Evolutionary conservation across 2,329 filamentous ascomycete genomes (phyloP), one percentile per base, ranked within the genome.

Genomic region (Fusarium caatingaense): DNA sequence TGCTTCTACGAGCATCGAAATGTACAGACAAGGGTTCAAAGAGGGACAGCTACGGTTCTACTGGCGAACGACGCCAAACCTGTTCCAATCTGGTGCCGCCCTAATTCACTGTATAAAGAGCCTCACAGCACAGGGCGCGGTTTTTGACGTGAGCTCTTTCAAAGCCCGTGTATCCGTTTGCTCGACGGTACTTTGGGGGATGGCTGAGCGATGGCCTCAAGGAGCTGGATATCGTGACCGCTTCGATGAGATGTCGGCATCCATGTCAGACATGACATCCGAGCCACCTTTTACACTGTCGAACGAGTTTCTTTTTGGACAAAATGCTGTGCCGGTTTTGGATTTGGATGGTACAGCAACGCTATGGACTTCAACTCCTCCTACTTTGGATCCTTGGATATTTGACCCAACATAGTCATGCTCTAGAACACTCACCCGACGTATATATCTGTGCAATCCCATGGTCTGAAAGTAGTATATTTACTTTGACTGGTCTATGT

Each of bases 181-280:
- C 28, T 68, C 61, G 1, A 72, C 74, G 0, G 58, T 77, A 7
- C 56, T 77, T 0, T 77, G 76, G 76, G 76, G 66, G 1, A 76
- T 77, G 76, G 76, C 73, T 6, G 76, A 77, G 50, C 60, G 74
- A 15, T 76, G 76, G 32, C 73, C 72, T 2, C 54, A 64, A 0
- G 76, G 74, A 2, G 44, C 59, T 20, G 68, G 61, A 8, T 76
- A 76, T 27, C 69, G 76, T 9, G 76, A 77, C 21, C 51, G 64
- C 1, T 76, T 76, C 40, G 76, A 77, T 3, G 66, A 56, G 20
- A 25, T 76, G 18, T 55, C 49, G 11, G 41, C 56, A 2, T 61
- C 71, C 0, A 60, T 73, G 6, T 56, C 49, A 11, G 60, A 70
- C 8, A 9, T 66, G 5, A 12, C 63, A 0, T 30, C 34, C 2